Evolutionary conservation across 805 yeast genomes (phyloP).

Genomic region (Candida jianshihensis): DNA sequence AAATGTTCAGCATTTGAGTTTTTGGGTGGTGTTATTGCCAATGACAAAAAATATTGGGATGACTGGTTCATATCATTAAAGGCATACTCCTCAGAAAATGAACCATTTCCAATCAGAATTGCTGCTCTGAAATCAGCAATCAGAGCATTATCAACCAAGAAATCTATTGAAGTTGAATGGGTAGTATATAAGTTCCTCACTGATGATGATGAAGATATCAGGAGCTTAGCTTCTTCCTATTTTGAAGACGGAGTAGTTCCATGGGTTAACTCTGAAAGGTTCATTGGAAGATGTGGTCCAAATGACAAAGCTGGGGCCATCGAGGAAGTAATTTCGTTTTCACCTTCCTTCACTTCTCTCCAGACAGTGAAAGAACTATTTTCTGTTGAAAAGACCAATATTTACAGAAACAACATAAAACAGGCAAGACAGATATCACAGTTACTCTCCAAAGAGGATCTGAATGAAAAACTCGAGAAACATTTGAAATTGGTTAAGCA

Average conservation of each 20-base stretch:
- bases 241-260: slow-evolving; percentile 33
- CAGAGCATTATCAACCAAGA: slow-evolving; percentile 17
- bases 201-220: slow-evolving; percentile 64
- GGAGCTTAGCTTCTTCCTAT: slow-evolving; percentile 39
- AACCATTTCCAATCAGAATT: slow-evolving; percentile 38
- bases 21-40: slow-evolving; percentile 37
- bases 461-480: neutral
- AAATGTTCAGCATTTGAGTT: slow-evolving; percentile 42
- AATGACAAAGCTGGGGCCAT: slow-evolving; percentile 7
- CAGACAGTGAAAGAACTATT: slow-evolving; percentile 40
- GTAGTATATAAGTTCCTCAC: slow-evolving; percentile 33
- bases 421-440: slow-evolving; percentile 15
- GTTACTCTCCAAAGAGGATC: slow-evolving; percentile 2
- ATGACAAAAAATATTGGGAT: slow-evolving; percentile 22
- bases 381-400: slow-evolving; percentile 59
- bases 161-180: slow-evolving; percentile 15
- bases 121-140: slow-evolving; percentile 38
- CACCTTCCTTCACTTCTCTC: slow-evolving; percentile 13
- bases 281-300: slow-evolving; percentile 13
- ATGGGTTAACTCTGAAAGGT: slow-evolving; percentile 23
- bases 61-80: slow-evolving; percentile 28
- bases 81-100: slow-evolving; percentile 32
- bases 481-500: slow-evolving; percentile 4
- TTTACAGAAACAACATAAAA: slow-evolving; percentile 48
- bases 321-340: slow-evolving; percentile 8